Evolutionary conservation across 768 basidiomycete species (phyloP).

Genomic region (Hygrocybe coccinea): DNA sequence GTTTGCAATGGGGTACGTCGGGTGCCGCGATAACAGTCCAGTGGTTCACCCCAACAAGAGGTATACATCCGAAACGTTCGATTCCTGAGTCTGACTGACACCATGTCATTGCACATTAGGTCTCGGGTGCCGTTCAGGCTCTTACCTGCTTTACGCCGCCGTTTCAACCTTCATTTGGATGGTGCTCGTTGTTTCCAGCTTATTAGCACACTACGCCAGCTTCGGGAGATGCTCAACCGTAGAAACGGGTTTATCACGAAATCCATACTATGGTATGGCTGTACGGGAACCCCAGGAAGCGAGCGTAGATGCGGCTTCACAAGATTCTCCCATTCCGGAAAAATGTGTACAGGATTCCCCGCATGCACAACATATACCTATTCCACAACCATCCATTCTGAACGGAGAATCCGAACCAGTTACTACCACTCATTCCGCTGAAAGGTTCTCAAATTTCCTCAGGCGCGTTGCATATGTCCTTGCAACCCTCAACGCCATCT

Average conservation of each 20-base stretch:
- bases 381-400: no score
- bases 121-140: slow-evolving; percentile 31
- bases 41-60: slow-evolving; percentile 25
- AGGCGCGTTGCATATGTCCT: slow-evolving; percentile 30
- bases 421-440: no score
- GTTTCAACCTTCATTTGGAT: slow-evolving; percentile 33
- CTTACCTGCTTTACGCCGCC: slow-evolving; percentile 29
- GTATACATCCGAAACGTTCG: slow-evolving; percentile 10
- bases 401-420: no score
- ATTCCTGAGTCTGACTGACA: neutral
- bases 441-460: slow-evolving; percentile 19
- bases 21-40: slow-evolving; percentile 24
- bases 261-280: no score
- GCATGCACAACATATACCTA: no score
- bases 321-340: no score
- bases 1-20: slow-evolving; percentile 29
- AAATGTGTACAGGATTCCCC: no score
- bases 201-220: slow-evolving; percentile 25
- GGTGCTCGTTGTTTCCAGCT: slow-evolving; percentile 26
- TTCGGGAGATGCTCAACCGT: neutral
- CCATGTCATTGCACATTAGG: slow-evolving; percentile 15
- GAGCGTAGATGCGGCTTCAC: no score
- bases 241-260: neutral
- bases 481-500: slow-evolving; percentile 28
- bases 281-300: no score